Evolutionary conservation across 306 rosid genomes (phyloP).

Genomic region (Luffa aegyptiaca): DNA sequence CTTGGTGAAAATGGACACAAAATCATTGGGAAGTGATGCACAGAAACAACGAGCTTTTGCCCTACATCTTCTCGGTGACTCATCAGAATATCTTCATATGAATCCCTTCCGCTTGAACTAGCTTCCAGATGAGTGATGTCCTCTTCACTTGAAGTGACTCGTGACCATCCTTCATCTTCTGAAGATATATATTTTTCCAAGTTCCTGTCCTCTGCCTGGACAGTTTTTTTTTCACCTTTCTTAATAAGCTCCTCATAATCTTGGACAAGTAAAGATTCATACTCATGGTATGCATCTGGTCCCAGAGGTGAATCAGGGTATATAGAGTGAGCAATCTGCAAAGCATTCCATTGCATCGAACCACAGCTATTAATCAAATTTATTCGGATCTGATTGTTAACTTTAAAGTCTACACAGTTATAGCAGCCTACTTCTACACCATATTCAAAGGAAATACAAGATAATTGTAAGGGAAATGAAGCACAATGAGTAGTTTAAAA

Average conservation of each 20-base stretch:
- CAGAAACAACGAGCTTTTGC: constrained; percentile 57
- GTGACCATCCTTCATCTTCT: constrained; percentile 47
- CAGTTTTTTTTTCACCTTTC: constrained; percentile 30
- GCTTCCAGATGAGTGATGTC: constrained; percentile 33
- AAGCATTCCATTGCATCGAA: constrained; percentile 13
- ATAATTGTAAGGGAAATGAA: neutral
- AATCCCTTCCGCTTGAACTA: constrained; percentile 49
- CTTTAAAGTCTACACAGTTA: neutral
- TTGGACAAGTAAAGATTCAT: constrained; percentile 81
- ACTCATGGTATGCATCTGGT: constrained; percentile 87
- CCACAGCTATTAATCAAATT: neutral
- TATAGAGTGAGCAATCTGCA: constrained; percentile 65
- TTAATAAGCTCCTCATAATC: constrained; percentile 79
- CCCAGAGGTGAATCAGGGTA: constrained; percentile 93
- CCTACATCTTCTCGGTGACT: constrained; percentile 38
- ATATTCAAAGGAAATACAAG: neutral
- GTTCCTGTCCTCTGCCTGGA: constrained; percentile 21
- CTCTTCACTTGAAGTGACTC: constrained; percentile 35
- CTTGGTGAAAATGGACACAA: constrained; percentile 82
- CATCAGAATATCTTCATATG: constrained; percentile 29
- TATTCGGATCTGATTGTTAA: neutral
- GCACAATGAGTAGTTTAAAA: constrained; percentile 6
- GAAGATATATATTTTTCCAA: constrained; percentile 22
- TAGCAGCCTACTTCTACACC: neutral
- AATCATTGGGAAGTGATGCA: constrained; percentile 83